Percentiles rank a stretch among this genome's conserved stretches.
These are phyloP conservation scores for Mucor saturninus DNA, from an alignment of 371 early-diverging fungal genomes.

Conservation along the genomic window DNA sequence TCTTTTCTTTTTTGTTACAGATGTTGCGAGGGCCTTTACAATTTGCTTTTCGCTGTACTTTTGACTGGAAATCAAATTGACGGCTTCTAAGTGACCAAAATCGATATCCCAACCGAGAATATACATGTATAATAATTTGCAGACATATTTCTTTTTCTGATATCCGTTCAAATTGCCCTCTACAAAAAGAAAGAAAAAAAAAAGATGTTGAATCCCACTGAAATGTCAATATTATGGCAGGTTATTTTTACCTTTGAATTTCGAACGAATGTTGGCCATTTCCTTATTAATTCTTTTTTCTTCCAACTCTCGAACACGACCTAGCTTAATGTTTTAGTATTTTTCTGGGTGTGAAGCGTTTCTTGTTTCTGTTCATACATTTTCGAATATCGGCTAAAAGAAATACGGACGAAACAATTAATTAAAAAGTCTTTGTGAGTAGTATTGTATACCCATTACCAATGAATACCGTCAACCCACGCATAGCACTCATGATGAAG, in stretches of 20 bases:
- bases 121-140: conserved; percentile 97
- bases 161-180: conserved; percentile 92
- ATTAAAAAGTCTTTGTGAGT: background rate
- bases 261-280: conserved; percentile 96
- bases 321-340: conserved; percentile 48
- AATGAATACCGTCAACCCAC: conserved; percentile 33
- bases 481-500: conserved; percentile 32
- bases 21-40: conserved; percentile 50
- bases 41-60: conserved; percentile 98
- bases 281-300: conserved; percentile 98
- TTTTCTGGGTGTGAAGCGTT: too few relatives aligned
- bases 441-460: conserved; percentile 11
- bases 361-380: conserved; percentile 56
- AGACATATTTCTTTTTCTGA: conserved; percentile 98
- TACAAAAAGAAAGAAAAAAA: conserved; percentile 29
- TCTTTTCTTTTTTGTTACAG: background rate
- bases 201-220: background rate
- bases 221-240: too few relatives aligned
- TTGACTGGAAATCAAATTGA: conserved; percentile 84
- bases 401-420: background rate
- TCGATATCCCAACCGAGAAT: conserved; percentile 97
- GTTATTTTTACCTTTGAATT: conserved; percentile 86
- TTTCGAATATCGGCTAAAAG: conserved; percentile 83
- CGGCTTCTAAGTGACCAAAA: conserved; percentile 96
- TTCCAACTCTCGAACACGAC: conserved; percentile 94